Evolutionary conservation across 2,329 filamentous ascomycete genomes (phyloP).

Genomic region (Hansfordia pulvinata): DNA sequence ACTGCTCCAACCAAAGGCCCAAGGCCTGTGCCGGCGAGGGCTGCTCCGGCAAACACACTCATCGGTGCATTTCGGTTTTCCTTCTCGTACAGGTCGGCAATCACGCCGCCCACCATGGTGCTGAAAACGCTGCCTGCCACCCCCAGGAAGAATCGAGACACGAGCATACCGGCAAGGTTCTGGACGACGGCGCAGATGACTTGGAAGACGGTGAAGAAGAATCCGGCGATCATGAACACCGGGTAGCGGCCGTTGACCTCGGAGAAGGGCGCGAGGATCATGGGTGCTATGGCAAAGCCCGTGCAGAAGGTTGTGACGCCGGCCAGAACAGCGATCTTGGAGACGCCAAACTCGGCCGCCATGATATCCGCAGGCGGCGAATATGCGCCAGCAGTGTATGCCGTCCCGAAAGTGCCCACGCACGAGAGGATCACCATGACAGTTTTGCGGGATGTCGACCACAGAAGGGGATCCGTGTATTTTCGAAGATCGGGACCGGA

Average conservation of each 20-base stretch:
- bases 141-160: conserved; percentile 64
- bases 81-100: conserved; percentile 73
- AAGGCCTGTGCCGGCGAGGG: conserved; percentile 65
- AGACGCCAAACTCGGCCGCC: conserved; percentile 49
- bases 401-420: conserved; percentile 61
- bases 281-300: conserved; percentile 71
- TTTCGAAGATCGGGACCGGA: conserved; percentile 49
- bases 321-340: conserved; percentile 49
- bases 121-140: conserved; percentile 68
- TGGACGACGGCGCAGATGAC: conserved; percentile 60
- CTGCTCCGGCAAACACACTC: conserved; percentile 72
- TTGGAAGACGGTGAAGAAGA: conserved; percentile 59
- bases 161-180: conserved; percentile 58
- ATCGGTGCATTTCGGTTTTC: conserved; percentile 76
- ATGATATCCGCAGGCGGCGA: conserved; percentile 56
- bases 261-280: conserved; percentile 76
- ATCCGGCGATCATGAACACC: conserved; percentile 62
- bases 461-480: conserved; percentile 59
- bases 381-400: conserved; percentile 72
- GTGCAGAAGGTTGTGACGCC: conserved; percentile 73
- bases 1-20: conserved; percentile 62
- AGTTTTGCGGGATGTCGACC: conserved; percentile 56
- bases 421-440: conserved; percentile 63
- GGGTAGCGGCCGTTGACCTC: conserved; percentile 81
- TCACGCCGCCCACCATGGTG: conserved; percentile 84